A percentile compares a stretch with the other conserved stretches of the same genome.
phyloP scores from a whole-genome alignment of 2,329 filamentous ascomycete genomes.

The Leptographium galeiforme region DNA sequence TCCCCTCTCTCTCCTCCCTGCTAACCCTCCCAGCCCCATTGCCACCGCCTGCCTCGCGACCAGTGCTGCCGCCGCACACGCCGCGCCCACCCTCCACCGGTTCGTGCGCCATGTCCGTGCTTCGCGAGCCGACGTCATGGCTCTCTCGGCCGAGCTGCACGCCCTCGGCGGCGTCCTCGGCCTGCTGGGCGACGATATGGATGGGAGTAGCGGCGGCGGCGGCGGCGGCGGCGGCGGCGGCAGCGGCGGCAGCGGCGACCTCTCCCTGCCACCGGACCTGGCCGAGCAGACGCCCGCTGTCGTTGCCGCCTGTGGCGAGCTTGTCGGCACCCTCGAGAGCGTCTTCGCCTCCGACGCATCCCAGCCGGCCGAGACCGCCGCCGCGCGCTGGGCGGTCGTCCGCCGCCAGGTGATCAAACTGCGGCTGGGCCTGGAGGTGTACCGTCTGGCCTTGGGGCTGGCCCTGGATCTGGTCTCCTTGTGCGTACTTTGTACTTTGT shows the following conservation, averaged over 20 bases:
- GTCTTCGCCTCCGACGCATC: conserved; percentile 14
- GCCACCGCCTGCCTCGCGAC: conserved; percentile 21
- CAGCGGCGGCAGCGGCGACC: conserved; percentile 6
- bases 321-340: conserved; percentile 23
- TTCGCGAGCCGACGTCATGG: conserved; percentile 24
- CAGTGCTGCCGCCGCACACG: conserved; percentile 20
- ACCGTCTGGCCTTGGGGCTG: conserved; percentile 24
- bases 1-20: not conserved
- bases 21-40: not conserved
- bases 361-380: not conserved
- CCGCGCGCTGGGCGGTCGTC: conserved; percentile 19
- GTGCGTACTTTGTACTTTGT: too few species aligned
- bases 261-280: conserved; percentile 21
- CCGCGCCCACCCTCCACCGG: conserved; percentile 17
- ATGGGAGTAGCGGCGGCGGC: not conserved
- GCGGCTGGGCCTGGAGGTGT: conserved; percentile 22
- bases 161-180: conserved; percentile 25
- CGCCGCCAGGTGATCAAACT: conserved; percentile 19
- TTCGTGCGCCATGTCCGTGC: conserved; percentile 28
- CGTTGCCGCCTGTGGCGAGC: conserved; percentile 20
- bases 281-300: conserved; percentile 22
- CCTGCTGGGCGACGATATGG: conserved; percentile 25
- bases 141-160: conserved; percentile 26
- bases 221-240: conserved; percentile 6
- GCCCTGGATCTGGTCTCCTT: conserved; percentile 26